A percentile compares a stretch with the other conserved stretches of the same genome.
Evolutionary conservation across 2,329 filamentous ascomycete genomes (phyloP).

Genomic region (Trichoderma sp.): DNA sequence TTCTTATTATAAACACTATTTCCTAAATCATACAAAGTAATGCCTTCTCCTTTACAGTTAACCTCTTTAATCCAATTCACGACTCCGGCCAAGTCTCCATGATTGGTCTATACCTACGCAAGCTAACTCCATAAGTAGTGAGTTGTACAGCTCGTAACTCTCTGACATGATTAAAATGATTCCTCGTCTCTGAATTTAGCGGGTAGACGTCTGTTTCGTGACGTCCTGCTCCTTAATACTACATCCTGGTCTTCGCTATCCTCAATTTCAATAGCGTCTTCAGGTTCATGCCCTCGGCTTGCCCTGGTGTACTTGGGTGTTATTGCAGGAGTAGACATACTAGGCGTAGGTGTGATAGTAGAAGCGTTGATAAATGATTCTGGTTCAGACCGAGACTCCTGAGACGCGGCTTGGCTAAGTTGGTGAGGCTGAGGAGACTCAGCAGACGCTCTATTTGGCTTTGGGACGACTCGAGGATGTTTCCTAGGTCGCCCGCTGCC

Average conservation of each 20-base stretch:
- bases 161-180: constrained; percentile 25
- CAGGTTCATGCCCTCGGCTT: constrained; percentile 1
- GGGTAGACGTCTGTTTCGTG: constrained; percentile 39
- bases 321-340: background rate
- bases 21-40: background rate
- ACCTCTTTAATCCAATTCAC: background rate
- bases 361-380: background rate
- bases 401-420: background rate
- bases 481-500: constrained; percentile 45
- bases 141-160: background rate
- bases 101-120: background rate
- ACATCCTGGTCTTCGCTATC: constrained; percentile 40
- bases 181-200: constrained; percentile 43
- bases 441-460: background rate
- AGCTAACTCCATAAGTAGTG: background rate
- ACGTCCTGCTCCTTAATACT: constrained; percentile 33
- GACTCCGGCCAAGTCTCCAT: background rate
- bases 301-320: constrained; percentile 7
- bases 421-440: constrained; percentile 6
- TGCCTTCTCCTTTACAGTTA: background rate
- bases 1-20: background rate
- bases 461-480: constrained; percentile 34
- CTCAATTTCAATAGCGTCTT: constrained; percentile 32
- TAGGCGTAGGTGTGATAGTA: background rate
- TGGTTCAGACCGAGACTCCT: background rate